Percentiles rank a stretch among this genome's conserved stretches.
phyloP scores from a whole-genome alignment of 164 flowering plant species.

The grape (Vitis vinifera) region ASM3070453v1 NC_081815.1:2875001-2875500 shows the following conservation, averaged over 20 bases:
- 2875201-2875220: conserved; percentile 10
- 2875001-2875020: conserved; percentile 11
- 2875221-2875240: background rate
- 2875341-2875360: background rate
- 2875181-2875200: too few species aligned
- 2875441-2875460: too few species aligned
- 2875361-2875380: background rate
- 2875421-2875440: too few species aligned
- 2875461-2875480: too few species aligned
- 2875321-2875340: background rate
- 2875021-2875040: conserved; percentile 4
- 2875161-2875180: too few species aligned
- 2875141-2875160: too few species aligned
- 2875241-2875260: background rate
- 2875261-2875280: conserved; percentile 1
- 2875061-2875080: conserved; percentile 17
- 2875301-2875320: background rate
- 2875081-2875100: conserved; percentile 26
- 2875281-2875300: background rate
- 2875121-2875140: too few species aligned
- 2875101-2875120: conserved; percentile 2
- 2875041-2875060: conserved; percentile 34
- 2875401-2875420: too few species aligned
- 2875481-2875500: too few species aligned
- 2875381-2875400: too few species aligned